Evolutionary conservation across 371 early-diverging fungal species (phyloP), one percentile per base, ranked within the genome.

Genomic region (Apophysomyces ossiformis): DNA sequence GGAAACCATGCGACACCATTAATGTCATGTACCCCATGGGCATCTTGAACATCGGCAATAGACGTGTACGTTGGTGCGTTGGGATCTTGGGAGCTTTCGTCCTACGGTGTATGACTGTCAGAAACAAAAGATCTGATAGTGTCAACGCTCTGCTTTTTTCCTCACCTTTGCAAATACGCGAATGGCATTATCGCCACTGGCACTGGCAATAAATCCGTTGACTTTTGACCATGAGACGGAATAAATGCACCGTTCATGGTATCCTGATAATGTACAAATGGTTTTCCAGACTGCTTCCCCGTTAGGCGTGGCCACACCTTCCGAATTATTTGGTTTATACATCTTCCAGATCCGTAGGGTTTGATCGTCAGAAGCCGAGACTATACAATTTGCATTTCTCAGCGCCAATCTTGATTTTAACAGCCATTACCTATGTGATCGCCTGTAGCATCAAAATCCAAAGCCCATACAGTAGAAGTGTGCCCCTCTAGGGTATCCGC

Each of bases 1-100:
- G 94, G 94, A 67, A 89, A 92, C 96, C 96, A 97, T 16, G 82
- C 70, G 6, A 95, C 95, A 64, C 91, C 89, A 77, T 97, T 97
- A 58, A 96, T 84, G 74, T 97, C 98, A 63, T 81, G 82, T 6
- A 89, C 85, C 6, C 94, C 94, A 69, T 95, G 96, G 1, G 95
- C 93, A 56, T 83, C 77, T 16, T 72, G 64, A 13, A 83, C 63
- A 7, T 75, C 77, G 0, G 84, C 75, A 7, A 79, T 67, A 39
- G 81, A 61, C n/a, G 65, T 71, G 71, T 75, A 82, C 39, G 68
- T 65, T 5, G 77, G 36, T 5, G 63, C 54, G 45, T 64, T 58
- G 44, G 57, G 26, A 39, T 61, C 67, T 26, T 21, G 56, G 54
- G 18, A 11, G 15, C 57, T 32, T 50, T 58, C 18, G 26, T 21